Base-by-base conservation (phyloP, 352 stramenopile species). In the Globisporangium megalacanthum region DNA sequence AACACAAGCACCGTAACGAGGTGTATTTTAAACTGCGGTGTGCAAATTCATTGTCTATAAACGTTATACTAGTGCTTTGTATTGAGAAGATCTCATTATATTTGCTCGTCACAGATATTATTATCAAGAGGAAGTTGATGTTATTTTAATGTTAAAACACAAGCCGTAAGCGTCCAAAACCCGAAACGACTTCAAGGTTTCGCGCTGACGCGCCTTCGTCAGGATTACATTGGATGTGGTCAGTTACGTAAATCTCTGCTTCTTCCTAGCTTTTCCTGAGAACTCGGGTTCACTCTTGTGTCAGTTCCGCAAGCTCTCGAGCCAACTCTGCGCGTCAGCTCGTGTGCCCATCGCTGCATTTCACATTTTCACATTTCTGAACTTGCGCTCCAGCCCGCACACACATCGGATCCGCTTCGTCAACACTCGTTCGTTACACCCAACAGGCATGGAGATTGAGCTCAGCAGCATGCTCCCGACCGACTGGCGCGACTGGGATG, bases 401-500 rank as follows among this genome's bases (percentile, higher is more conserved):
- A 6, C 44, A 17, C 19, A 42, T 19, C 37, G 33, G 48, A 36
- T 50, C 56, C 56, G 22, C 42, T 29, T 29, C 25, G 25, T 29
- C 25, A 29, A 29, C 25, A 29, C 25, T 29, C 25, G 3, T 10
- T 19, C 47, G 25, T 17, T 49, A 22, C 20, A 53, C 4, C 4
- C 47, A 54, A 20, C 25, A 29, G 37, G 33, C 48, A 64, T 64
- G 58, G 58, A 66, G 36, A 60, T 66, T 37, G 60, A 61, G 49
- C 47, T 66, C 41, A 58, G 60, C 53, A 56, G 48, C 42, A 61
- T 61, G 53, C 54, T 61, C 49, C 49, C 60, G 44, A 67, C 59
- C 15, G 68, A 75, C 19, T 76, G 68, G 68, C 70, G 70, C 58
- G 69, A 69, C 61, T 77, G 69, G 69, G 69, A 77, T n/a, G 68